Evolutionary conservation across 495 filamentous ascomycete genomes (phyloP), one percentile per base, ranked within the genome.

Genomic region (Hypoxylon crocopeplum): DNA sequence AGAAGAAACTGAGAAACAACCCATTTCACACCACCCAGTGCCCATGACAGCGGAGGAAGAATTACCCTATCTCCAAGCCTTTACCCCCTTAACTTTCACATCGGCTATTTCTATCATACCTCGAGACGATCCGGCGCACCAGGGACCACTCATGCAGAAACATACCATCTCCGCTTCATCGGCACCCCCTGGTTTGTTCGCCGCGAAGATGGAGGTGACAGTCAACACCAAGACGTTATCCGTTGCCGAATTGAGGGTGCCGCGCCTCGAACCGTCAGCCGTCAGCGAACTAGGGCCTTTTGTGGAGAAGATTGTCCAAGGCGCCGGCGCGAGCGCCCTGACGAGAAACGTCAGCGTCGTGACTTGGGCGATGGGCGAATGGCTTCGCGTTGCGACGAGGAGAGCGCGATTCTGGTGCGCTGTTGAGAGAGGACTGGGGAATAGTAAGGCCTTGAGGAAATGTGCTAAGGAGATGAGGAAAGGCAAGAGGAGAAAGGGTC

Each of bases 1-100:
- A 0, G 13, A 45, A 33, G 34, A 67, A 0, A 48, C 62, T 1
- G 52, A 72, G 15, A 49, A 70, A 1, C 66, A 67, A 2, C 64
- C 73, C 1, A 66, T 74, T 15, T 85, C 83, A 1, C 81, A 86
- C 63, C 74, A 77, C 45, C 83, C 85, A 5, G 34, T 85, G 7
- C 60, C 75, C 10, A 75, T 86, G 62, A 66, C 71, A 0, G 70
- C 74, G 10, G 75, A 73, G 1, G 78, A 85, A 62, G 80, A 82
- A 48, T 70, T 86, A 2, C 82, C 83, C 5, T 85, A 78, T 62
- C 77, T 86, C 0, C 76, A 81, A 61, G 71, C 79, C 40, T 86
- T 88, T 56, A 81, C 77, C 3, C 79, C 82, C 1, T 67, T 88
- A 2, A 68, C 71, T 17, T 84, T 82, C 56, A 73, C 78, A 4